Evolutionary conservation across 2,329 filamentous ascomycete genomes (phyloP).

Genomic region (Pseudogymnoascus sp.): DNA sequence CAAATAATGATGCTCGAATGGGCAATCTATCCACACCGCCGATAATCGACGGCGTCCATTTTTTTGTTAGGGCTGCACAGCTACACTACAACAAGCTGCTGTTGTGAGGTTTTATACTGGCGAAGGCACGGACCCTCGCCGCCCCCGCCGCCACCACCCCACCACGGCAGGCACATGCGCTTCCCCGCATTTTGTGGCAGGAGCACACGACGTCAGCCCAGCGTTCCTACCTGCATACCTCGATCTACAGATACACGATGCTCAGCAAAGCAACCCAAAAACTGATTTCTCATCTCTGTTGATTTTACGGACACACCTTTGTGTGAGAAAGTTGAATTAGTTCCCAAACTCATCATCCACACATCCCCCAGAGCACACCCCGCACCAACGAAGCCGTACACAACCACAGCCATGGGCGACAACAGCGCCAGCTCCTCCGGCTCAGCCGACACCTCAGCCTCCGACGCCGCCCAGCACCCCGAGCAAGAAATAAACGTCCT

Average conservation of each 20-base stretch:
- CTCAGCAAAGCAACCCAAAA: not conserved
- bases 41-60: not conserved
- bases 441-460: not conserved
- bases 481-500: slow-evolving; percentile 47
- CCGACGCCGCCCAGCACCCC: not conserved
- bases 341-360: not conserved
- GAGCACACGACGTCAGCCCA: not conserved
- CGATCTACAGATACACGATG: not conserved
- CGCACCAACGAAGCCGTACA: not conserved
- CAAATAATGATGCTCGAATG: not conserved
- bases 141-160: not conserved
- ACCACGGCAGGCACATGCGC: not conserved
- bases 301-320: not conserved
- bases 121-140: not conserved
- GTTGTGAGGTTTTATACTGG: not conserved
- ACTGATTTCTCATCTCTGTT: not conserved
- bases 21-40: not conserved
- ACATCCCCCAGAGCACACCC: not conserved
- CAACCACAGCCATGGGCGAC: not conserved
- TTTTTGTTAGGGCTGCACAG: not conserved
- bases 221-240: not conserved
- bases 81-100: not conserved
- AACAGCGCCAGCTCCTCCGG: not conserved
- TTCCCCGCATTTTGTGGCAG: not conserved
- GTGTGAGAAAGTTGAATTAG: not conserved